Evolutionary conservation across 2,329 filamentous ascomycete species (phyloP), one percentile per base, ranked within the genome.

Genomic region (Scytalidium sp.): DNA sequence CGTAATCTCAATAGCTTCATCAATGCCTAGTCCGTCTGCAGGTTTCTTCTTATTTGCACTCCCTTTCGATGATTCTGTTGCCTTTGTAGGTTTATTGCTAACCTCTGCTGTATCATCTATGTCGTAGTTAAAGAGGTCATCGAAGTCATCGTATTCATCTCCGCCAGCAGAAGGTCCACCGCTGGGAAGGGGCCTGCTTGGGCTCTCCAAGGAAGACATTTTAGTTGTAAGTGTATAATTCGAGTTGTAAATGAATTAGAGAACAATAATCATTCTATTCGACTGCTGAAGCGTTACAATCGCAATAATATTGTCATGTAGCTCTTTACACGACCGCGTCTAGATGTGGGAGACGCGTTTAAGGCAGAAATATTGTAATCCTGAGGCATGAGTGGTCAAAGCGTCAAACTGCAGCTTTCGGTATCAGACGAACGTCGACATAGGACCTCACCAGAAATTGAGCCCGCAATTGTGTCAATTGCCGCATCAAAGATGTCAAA

Each of bases 1-100:
- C 17, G 58, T 81, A 3, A 97, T 79, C 49, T 89, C 85, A 47
- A 99, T 81, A 61, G 96, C 90, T 63, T 95, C 84, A 56, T 97
- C 92, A 50, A 97, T 83, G 42, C 92, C 91, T 2, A 96, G 71
- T 1, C 76, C 76, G 8, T 74, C 76, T 22, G 77, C 57, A 80
- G 79, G 54, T 74, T 77, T 52, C 68, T 64, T 27, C 65, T 60
- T 54, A 40, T 47, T 36, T 50, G 60, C 50, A 45, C 59, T 56
- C 46, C 66, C 64, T n/a, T 76, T 72, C 20, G 70, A 67, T 51
- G 81, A 78, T 1, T 75, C 74, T 50, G 56, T 50, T 41, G 47
- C 50, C 44, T 61, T 50, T 49, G 59, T 59, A n/a, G 41, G 45
- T 23, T 32, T 46, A 25, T 55, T 46, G 17, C 44, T 60, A 60